Percentiles rank a stretch among this genome's conserved stretches.
Evolutionary conservation across 2,329 filamentous ascomycete species (phyloP).

Genomic region (Chaetomiaceae sp.): DNA sequence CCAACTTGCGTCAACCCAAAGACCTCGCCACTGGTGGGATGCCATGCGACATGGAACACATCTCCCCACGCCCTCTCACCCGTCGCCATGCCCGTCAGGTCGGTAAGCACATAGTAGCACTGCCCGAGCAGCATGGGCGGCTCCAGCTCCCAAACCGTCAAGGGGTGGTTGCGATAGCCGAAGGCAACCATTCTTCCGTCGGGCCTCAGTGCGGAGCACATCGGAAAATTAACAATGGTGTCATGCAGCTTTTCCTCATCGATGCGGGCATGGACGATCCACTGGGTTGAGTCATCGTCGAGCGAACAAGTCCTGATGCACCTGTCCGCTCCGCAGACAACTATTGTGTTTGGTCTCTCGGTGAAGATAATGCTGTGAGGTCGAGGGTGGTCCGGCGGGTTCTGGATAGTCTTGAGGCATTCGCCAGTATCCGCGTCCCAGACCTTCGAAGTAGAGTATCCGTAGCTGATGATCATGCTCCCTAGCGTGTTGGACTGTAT

Average conservation of each 20-base stretch:
- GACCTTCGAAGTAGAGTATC: conserved; percentile 24
- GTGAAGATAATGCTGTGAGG: conserved; percentile 24
- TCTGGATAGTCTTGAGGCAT: conserved; percentile 20
- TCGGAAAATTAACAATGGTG: conserved; percentile 24
- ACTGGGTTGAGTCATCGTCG: conserved; percentile 13
- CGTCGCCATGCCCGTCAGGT: conserved; percentile 14
- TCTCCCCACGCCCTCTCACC: conserved; percentile 17
- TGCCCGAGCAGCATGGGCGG: conserved; percentile 21
- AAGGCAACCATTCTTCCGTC: conserved; percentile 27
- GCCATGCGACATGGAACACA: conserved; percentile 25
- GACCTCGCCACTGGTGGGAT: conserved; percentile 26
- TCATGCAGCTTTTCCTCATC: conserved; percentile 23
- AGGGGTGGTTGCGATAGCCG: conserved; percentile 27
- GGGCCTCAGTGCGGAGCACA: conserved; percentile 25
- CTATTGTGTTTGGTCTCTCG: conserved; percentile 17
- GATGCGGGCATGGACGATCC: conserved; percentile 21
- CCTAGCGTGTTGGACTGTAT: conserved; percentile 23
- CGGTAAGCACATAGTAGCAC: conserved; percentile 14
- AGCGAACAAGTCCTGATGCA: conserved; percentile 19
- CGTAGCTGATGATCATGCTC: conserved; percentile 26
- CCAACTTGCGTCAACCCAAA: conserved; percentile 31
- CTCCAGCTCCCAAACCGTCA: conserved; percentile 28
- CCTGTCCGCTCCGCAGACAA: conserved; percentile 24
- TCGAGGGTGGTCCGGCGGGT: conserved; percentile 20
- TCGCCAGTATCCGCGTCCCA: conserved; percentile 25